A percentile compares a stretch with the other conserved stretches of the same genome.
phyloP scores from a whole-genome alignment of 2,329 filamentous ascomycete genomes.

The Sclerotinia subarctica region DNA sequence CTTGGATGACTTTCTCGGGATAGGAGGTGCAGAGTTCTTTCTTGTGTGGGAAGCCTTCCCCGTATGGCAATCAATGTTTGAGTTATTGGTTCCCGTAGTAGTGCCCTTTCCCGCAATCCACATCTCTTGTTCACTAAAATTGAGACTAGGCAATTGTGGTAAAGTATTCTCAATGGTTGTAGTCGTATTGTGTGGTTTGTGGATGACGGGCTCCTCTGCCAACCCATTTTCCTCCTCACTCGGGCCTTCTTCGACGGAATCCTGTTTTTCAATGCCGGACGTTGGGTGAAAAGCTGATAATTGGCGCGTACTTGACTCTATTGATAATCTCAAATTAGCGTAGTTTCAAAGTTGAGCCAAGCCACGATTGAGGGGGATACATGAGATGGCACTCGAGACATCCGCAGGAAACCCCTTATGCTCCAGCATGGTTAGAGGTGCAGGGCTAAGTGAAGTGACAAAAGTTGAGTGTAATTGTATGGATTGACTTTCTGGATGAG shows the following conservation, averaged over 20 bases:
- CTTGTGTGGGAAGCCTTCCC: conserved; percentile 19
- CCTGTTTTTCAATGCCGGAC: neutral
- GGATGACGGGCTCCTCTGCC: neutral
- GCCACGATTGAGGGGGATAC: neutral
- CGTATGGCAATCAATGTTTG: neutral
- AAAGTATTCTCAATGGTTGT: neutral
- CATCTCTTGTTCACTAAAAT: conserved; percentile 8
- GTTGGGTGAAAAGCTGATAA: neutral
- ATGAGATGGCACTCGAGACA: neutral
- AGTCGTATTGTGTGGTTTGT: neutral
- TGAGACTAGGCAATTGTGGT: conserved; percentile 14
- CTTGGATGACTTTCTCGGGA: conserved; percentile 32
- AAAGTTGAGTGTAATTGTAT: neutral
- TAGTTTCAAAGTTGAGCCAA: neutral
- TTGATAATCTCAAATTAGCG: neutral
- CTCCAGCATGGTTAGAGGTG: neutral
- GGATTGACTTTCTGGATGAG: conserved; percentile 16
- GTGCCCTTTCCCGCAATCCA: neutral
- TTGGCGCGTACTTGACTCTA: neutral
- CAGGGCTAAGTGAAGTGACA: neutral
- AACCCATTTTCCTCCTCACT: neutral
- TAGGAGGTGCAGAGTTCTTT: conserved; percentile 27
- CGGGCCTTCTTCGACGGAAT: neutral
- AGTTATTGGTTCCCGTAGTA: neutral
- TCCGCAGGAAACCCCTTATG: neutral